These are phyloP conservation scores for Eruca vesicaria DNA, from an alignment of 441 rosid genomes.

Conservation along the genomic window DNA sequence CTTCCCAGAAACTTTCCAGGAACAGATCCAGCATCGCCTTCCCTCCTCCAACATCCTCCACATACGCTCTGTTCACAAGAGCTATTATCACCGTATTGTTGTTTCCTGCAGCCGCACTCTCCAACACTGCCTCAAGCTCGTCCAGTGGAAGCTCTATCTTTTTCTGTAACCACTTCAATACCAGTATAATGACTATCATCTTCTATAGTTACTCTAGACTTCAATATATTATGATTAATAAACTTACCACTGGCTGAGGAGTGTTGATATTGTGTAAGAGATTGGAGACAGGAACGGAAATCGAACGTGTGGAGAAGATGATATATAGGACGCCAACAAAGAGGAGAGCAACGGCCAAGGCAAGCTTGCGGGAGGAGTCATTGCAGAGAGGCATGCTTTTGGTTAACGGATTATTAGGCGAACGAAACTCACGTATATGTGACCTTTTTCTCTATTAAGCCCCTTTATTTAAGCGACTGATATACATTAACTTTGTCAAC, in stretches of 20 bases:
- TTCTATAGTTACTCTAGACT: slow-evolving; percentile 6
- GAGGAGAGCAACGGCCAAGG: slow-evolving; percentile 29
- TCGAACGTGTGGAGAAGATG: slow-evolving; percentile 16
- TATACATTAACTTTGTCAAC: neutral
- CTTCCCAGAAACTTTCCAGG: slow-evolving; percentile 77
- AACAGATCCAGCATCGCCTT: slow-evolving; percentile 73
- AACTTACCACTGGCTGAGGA: neutral
- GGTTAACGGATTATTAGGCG: neutral
- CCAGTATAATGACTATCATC: neutral
- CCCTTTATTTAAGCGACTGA: neutral
- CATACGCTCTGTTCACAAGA: slow-evolving; percentile 71
- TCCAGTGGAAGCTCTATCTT: slow-evolving; percentile 29
- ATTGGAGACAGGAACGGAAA: slow-evolving; percentile 19
- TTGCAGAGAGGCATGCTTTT: slow-evolving; percentile 4
- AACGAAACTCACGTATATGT: slow-evolving; percentile 18
- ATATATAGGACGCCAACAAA: slow-evolving; percentile 40
- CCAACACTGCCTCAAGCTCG: slow-evolving; percentile 44
- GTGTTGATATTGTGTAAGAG: neutral
- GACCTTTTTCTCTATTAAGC: neutral
- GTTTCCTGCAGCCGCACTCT: slow-evolving; percentile 50
- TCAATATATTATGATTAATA: neutral
- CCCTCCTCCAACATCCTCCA: slow-evolving; percentile 39
- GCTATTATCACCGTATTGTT: slow-evolving; percentile 68
- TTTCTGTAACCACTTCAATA: slow-evolving; percentile 8
- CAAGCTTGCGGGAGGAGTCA: neutral